phyloP scores from a whole-genome alignment of 495 filamentous ascomycete species.

The Parathielavia appendiculata region DNA sequence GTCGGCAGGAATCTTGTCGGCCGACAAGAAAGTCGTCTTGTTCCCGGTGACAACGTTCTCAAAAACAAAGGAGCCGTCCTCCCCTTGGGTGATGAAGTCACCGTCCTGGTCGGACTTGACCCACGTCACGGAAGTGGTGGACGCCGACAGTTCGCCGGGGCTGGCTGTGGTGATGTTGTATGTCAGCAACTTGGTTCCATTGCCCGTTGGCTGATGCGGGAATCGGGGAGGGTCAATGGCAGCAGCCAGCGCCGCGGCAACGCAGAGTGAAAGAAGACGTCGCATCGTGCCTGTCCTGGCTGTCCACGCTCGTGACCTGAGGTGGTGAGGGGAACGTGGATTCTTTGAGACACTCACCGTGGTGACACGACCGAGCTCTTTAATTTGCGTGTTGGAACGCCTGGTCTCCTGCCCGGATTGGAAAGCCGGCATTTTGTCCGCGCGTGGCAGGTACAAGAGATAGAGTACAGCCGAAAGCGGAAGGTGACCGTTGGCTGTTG shows the following conservation, averaged over 20 bases:
- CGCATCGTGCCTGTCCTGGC: slow-evolving; percentile 15
- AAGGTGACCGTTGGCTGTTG: slow-evolving; percentile 10
- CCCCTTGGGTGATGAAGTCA: slow-evolving; percentile 44
- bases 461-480: slow-evolving; percentile 1
- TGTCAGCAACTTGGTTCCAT: slow-evolving; percentile 38
- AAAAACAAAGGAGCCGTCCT: slow-evolving; percentile 43
- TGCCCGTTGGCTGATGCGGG: slow-evolving; percentile 36
- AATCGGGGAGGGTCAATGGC: slow-evolving; percentile 38
- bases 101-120: slow-evolving; percentile 38
- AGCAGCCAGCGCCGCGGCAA: slow-evolving; percentile 13
- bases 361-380: slow-evolving; percentile 4
- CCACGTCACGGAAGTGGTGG: slow-evolving; percentile 44
- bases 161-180: slow-evolving; percentile 40
- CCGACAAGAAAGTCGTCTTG: slow-evolving; percentile 42
- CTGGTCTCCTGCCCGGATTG: slow-evolving; percentile 14
- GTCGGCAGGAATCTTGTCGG: slow-evolving; percentile 33
- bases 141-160: slow-evolving; percentile 27
- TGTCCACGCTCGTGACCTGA: not conserved
- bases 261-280: slow-evolving; percentile 15
- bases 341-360: too few relatives aligned
- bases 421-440: slow-evolving; percentile 15
- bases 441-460: slow-evolving; percentile 17
- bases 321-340: not conserved
- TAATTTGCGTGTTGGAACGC: slow-evolving; percentile 3
- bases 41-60: slow-evolving; percentile 47